phyloP scores from a whole-genome alignment of 148 eudicot species.

The Nyssa sinensis region DNA sequence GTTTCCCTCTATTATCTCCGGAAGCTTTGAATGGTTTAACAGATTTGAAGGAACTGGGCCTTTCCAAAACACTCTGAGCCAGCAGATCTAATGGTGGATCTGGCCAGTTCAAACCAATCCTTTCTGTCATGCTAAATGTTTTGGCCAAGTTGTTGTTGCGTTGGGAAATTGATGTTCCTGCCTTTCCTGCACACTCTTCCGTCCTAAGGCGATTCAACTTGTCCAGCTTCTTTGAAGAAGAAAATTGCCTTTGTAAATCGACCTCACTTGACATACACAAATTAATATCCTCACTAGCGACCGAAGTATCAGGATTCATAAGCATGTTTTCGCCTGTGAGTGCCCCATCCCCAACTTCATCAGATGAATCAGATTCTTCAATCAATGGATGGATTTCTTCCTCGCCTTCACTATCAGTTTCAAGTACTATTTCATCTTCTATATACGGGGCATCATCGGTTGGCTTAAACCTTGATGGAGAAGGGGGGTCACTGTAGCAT shows the following conservation, averaged over 20 bases:
- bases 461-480: slow-evolving; percentile 85
- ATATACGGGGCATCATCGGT: slow-evolving; percentile 68
- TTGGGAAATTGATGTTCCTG: slow-evolving; percentile 16
- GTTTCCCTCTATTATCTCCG: slow-evolving; percentile 31
- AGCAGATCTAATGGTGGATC: slow-evolving; percentile 75
- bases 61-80: slow-evolving; percentile 59
- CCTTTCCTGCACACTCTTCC: slow-evolving; percentile 31
- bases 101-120: slow-evolving; percentile 78
- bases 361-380: slow-evolving; percentile 47
- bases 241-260: slow-evolving; percentile 42
- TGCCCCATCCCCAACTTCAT: slow-evolving; percentile 35
- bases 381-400: slow-evolving; percentile 69
- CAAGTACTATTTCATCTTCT: slow-evolving; percentile 64
- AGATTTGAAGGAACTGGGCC: slow-evolving; percentile 53
- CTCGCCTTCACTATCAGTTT: slow-evolving; percentile 62
- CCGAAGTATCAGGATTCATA: slow-evolving; percentile 20
- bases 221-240: slow-evolving; percentile 50
- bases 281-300: slow-evolving; percentile 19
- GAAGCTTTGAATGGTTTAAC: slow-evolving; percentile 54
- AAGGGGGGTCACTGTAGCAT: slow-evolving; percentile 88
- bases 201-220: slow-evolving; percentile 47
- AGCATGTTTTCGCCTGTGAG: slow-evolving; percentile 17
- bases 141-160: slow-evolving; percentile 33
- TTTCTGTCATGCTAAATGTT: slow-evolving; percentile 71
- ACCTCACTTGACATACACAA: slow-evolving; percentile 21